These are phyloP conservation scores for Phoenix roebelenii DNA, from an alignment of 176 grass and related monocot genomes.

Conservation along the genomic window DNA sequence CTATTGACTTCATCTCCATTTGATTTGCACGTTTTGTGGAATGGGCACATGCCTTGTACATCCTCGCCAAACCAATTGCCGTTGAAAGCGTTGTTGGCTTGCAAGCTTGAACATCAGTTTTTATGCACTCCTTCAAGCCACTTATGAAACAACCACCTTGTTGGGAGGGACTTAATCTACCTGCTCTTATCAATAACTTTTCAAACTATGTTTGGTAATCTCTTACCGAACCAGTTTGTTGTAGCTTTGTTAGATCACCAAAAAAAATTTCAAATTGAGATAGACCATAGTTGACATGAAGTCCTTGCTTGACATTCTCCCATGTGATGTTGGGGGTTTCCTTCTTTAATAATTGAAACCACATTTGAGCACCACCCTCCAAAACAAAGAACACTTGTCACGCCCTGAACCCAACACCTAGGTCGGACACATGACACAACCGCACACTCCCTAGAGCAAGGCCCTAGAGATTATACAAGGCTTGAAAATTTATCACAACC, in stretches of 20 bases:
- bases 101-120: neutral
- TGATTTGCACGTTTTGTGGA: neutral
- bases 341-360: too few species aligned
- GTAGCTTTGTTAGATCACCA: neutral
- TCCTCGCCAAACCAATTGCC: neutral
- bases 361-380: too few species aligned
- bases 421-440: too few species aligned
- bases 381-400: too few species aligned
- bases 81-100: neutral
- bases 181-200: neutral
- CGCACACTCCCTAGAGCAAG: too few species aligned
- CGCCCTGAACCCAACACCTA: too few species aligned
- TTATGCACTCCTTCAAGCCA: neutral
- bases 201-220: neutral
- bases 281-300: too few species aligned
- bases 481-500: too few species aligned
- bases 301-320: too few species aligned
- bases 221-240: neutral
- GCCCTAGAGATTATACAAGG: too few species aligned
- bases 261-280: neutral
- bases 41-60: neutral
- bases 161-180: neutral
- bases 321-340: too few species aligned
- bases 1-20: neutral
- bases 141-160: neutral